Evolutionary conservation across 2,329 filamentous ascomycete species (phyloP), one percentile per base, ranked within the genome.

Genomic region (Fusarium beomiforme): DNA sequence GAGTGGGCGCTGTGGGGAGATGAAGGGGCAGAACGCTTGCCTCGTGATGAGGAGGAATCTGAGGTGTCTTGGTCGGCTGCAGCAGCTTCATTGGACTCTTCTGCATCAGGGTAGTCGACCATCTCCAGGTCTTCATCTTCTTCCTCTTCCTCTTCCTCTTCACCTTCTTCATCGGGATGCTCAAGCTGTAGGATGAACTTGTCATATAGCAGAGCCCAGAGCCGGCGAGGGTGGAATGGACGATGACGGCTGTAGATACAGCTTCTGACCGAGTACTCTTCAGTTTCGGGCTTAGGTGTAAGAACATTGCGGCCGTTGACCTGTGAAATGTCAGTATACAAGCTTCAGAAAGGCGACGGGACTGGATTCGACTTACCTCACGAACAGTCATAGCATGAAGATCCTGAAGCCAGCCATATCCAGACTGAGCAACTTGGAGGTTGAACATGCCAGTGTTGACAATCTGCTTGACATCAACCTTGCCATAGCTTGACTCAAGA

Each of bases 231-330:
- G 42, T 87, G 83, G 58, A 88, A 87, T 0, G 89, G 89, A 1
- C 87, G 82, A 11, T 87, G 83, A 0, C 88, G 86, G 2, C 85
- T 83, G 77, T 93, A 93, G 16, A 93, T 89, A 71, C 92, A 92
- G 76, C 89, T 93, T 37, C 88, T 86, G 14, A 93, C 90, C 11
- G 90, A 90, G 75, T 93, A 93, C 83, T 93, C 91, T 59, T 93
- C 84, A 0, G 90, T 93, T 80, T 93, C 91, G 0, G 91, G 91
- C 76, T 89, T 92, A 0, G 90, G 90, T 0, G 88, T 89, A 53
- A 91, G 77, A 5, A 86, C 85, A 29, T 88, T 88, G 19, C 79
- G 79, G 0, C 83, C 84, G 47, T 85, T 85, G 37, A 84, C 81
- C 81, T 83, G 21, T 10, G 16, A 12, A 5, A 4, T 7, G 8